Percentiles rank a stretch among this genome's conserved stretches.
phyloP scores from a whole-genome alignment of 371 early-diverging fungal genomes.

The Actinomucor elegans region DNA sequence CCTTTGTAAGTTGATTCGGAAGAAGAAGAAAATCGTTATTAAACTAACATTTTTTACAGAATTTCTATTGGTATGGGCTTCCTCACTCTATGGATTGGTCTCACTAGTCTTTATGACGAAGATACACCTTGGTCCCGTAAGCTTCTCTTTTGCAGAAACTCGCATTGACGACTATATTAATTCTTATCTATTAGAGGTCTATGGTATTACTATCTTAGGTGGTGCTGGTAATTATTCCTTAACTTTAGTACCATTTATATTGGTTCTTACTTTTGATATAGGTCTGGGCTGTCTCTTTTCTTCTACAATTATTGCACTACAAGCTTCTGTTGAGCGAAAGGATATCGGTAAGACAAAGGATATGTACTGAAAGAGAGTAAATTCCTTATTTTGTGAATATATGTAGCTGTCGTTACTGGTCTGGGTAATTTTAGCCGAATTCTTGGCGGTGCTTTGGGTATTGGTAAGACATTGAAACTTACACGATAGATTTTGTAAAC shows the following conservation, averaged over 20 bases:
- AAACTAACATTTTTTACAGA: conserved; percentile 11
- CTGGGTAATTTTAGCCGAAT: conserved; percentile 46
- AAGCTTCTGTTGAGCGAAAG: conserved; percentile 39
- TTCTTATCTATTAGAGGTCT: conserved; percentile 20
- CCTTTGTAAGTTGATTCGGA: conserved; percentile 30
- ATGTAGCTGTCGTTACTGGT: conserved; percentile 45
- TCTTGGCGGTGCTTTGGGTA: conserved; percentile 51
- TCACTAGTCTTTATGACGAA: conserved; percentile 28
- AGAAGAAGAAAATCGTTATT: neutral
- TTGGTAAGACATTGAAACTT: conserved; percentile 1
- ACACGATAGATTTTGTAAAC: neutral
- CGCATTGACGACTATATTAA: too few relatives aligned
- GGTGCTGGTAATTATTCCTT: conserved; percentile 27
- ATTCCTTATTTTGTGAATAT: neutral
- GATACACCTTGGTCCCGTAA: conserved; percentile 28
- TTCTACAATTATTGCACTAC: conserved; percentile 44
- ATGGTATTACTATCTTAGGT: conserved; percentile 41
- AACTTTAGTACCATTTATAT: neutral
- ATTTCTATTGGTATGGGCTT: conserved; percentile 40
- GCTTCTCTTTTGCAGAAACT: too few relatives aligned
- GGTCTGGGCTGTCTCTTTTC: conserved; percentile 34
- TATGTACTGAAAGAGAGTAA: too few relatives aligned
- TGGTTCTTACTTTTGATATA: neutral
- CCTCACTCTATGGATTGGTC: conserved; percentile 33
- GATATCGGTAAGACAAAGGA: conserved; percentile 41